Conservation (phyloP, 2,329 filamentous ascomycete species). For the Trichoderma breve region DNA sequence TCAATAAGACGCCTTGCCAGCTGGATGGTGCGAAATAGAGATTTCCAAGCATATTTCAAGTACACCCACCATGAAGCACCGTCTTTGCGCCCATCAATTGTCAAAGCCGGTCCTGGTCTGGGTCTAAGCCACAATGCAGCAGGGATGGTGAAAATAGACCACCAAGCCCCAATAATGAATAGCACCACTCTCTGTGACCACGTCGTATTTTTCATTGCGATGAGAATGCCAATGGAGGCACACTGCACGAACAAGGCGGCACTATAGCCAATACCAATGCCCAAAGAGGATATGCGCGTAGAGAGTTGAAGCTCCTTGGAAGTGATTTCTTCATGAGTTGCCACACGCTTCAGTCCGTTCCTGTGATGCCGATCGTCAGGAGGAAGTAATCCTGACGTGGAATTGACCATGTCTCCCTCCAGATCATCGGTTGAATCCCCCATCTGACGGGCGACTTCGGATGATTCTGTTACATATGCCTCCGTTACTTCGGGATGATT, state of each 20-base stretch:
- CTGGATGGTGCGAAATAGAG: conserved; percentile 74
- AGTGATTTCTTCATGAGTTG: conserved; percentile 52
- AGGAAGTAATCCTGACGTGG: conserved; percentile 48
- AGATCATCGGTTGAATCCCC: conserved; percentile 31
- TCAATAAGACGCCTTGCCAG: conserved; percentile 71
- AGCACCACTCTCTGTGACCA: conserved; percentile 85
- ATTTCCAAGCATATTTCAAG: conserved; percentile 80
- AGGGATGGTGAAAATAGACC: conserved; percentile 87
- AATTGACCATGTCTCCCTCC: conserved; percentile 35
- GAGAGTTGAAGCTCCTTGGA: conserved; percentile 73
- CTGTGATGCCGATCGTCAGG: conserved; percentile 27
- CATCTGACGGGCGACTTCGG: conserved; percentile 27
- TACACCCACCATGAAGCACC: conserved; percentile 61
- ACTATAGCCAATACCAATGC: conserved; percentile 90
- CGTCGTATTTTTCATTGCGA: conserved; percentile 70
- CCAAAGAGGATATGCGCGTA: conserved; percentile 85
- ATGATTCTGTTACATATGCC: conserved; percentile 30
- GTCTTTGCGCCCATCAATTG: conserved; percentile 39
- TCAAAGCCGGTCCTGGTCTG: conserved; percentile 80
- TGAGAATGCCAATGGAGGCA: conserved; percentile 72
- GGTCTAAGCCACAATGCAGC: conserved; percentile 83
- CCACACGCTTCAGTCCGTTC: conserved; percentile 37
- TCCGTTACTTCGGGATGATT: conserved; percentile 63
- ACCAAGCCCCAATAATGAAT: conserved; percentile 86
- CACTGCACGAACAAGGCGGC: conserved; percentile 84